Evolutionary conservation across 2,329 filamentous ascomycete genomes (phyloP), one percentile per base, ranked within the genome.

Genomic region (Phyllosticta paracitricarpa): DNA sequence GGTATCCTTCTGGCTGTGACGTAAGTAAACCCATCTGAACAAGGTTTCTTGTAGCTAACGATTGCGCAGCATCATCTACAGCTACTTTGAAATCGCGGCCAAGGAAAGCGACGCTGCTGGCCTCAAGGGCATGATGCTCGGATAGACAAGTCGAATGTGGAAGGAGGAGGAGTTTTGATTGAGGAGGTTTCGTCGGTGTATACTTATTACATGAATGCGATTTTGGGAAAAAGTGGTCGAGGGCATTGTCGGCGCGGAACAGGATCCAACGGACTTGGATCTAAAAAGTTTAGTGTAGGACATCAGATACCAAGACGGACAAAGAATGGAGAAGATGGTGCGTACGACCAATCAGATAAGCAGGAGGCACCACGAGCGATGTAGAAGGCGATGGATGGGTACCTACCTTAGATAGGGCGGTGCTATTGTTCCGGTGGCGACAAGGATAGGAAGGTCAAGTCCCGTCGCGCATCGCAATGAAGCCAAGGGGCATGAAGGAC

Each of bases 71-170:
- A 99, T 99, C 75, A 99, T 99, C 78, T 99, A 99, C 77, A 91
- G 92, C 66, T 99, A 99, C 81, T 99, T 99, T 71, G 94, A 99
- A 77, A 99, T 99, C 72, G 94, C 94, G 25, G 95, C 95, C 71
- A 97, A 97, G 80, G 94, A 99, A 79, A 94, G 94, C 70, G 94
- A 99, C 75, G 87, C 97, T 77, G 84, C 87, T 64, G 90, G 91
- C 67, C 78, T 88, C 63, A 86, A 85, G 76, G 84, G 84, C 58
- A 84, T 87, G 77, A 83, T 87, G 58, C 80, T 81, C 75, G 79
- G 79, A 65, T 78, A 75, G 58, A 56, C 51, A 24, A 28, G 30
- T 53, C 12, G 35, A 51, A 14, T 26, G 14, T 30, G 14, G 14
- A n/a, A 30, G 54, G 24, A 28, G 28, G 26, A 33, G 54, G 52